Evolutionary conservation across 2,329 filamentous ascomycete species (phyloP).

Genomic region (Talaromyces rugulosus): DNA sequence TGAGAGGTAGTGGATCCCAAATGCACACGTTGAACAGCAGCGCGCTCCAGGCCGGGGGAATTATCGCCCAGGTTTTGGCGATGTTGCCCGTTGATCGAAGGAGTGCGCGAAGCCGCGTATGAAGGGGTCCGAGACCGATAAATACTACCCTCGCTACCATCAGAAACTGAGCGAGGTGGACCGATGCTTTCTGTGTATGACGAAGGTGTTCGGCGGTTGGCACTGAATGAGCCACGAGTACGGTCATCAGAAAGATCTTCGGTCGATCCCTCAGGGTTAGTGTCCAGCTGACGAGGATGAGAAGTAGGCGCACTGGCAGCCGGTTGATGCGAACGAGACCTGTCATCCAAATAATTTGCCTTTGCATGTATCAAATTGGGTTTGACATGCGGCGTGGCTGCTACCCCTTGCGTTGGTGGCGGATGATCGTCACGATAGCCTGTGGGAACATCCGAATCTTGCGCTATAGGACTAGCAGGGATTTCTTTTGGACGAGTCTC

Average conservation of each 20-base stretch:
- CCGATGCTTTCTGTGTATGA: constrained; percentile 16
- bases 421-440: constrained; percentile 17
- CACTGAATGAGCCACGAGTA: constrained; percentile 2
- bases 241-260: constrained; percentile 6
- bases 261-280: not conserved
- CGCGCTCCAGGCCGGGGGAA: constrained; percentile 31
- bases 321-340: constrained; percentile 10
- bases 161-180: constrained; percentile 25
- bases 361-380: constrained; percentile 19
- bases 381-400: constrained; percentile 17
- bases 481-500: constrained; percentile 18
- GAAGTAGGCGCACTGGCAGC: constrained; percentile 10
- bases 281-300: constrained; percentile 12
- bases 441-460: constrained; percentile 17
- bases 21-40: constrained; percentile 37
- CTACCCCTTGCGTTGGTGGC: constrained; percentile 24
- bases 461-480: constrained; percentile 19
- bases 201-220: constrained; percentile 10
- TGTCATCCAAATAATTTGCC: constrained; percentile 16
- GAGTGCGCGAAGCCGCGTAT: constrained; percentile 22
- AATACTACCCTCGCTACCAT: constrained; percentile 23
- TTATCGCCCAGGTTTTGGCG: constrained; percentile 18
- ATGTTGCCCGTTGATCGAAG: constrained; percentile 21
- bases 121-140: constrained; percentile 24
- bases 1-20: constrained; percentile 25